A percentile compares a stretch with the other conserved stretches of the same genome.
Evolutionary conservation across 352 stramenopile genomes (phyloP).

Genomic region (Phytophthora colocasiae): DNA sequence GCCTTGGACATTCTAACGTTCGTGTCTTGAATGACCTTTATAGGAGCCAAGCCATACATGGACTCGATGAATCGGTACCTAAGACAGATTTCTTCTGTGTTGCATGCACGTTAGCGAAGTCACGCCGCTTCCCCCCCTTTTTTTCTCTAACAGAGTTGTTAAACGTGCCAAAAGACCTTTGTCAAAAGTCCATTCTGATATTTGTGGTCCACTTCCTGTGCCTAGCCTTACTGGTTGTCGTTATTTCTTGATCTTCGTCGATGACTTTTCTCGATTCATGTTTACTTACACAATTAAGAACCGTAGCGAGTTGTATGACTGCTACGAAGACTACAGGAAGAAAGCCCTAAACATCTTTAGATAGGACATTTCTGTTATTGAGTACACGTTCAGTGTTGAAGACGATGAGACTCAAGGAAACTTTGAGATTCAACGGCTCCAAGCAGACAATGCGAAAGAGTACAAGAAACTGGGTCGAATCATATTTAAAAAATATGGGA

Average conservation of each 20-base stretch:
- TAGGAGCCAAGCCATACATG: background rate
- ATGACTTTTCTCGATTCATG: conserved; percentile 29
- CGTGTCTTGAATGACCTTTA: background rate
- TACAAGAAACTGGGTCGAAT: conserved; percentile 19
- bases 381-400: background rate
- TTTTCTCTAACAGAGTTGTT: no score
- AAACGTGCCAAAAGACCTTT: background rate
- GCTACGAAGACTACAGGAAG: conserved; percentile 6
- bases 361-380: no score
- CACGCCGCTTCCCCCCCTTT: no score
- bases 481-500: conserved; percentile 20
- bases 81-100: no score
- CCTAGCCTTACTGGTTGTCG: background rate
- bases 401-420: background rate
- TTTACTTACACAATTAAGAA: conserved; percentile 23
- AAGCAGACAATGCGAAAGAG: conserved; percentile 18
- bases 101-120: no score
- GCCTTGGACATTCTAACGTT: background rate
- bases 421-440: conserved; percentile 4
- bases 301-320: conserved; percentile 21
- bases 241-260: conserved; percentile 33
- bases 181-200: background rate
- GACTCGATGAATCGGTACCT: background rate
- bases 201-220: no score
- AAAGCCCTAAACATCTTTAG: no score